Base-by-base conservation (phyloP, 768 basidiomycete genomes). In the Calocybe gangraenosa region DNA sequence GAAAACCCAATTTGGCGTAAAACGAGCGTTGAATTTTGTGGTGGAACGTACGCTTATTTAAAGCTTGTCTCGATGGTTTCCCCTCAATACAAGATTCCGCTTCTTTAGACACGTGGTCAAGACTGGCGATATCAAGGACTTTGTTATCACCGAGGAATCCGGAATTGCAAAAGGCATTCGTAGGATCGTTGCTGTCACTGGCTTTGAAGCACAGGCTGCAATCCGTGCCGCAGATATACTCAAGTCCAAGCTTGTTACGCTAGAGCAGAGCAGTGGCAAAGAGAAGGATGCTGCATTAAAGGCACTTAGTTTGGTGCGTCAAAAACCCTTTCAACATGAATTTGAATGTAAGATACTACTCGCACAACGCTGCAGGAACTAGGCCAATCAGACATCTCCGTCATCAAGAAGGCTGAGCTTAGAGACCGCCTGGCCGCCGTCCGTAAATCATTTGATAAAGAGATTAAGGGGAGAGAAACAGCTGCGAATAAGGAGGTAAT, bases 111-210 rank as follows among this genome's bases (percentile, higher is more conserved):
- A 99, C 61, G 96, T 99, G 44, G 78, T 81, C n/a, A 89, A 84
- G 67, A 99, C 96, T 0, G 92, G 94, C 14, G 92, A 94, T 56
- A 98, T 99, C 76, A 94, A 95, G 66, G 87, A 92, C 60, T 87
- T 99, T 62, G 84, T 94, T 21, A 87, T 99, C 50, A 85, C 79
- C 4, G 96, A 98, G 58, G 96, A 98, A 64, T 89, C 89, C 3
- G 94, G 94, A 25, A 98, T 98, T 56, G 96, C 96, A 6, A 98
- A 98, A 70, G 96, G 96, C 32, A 95, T 97, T 52, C 85, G 96
- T 40, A 82, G 96, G 30, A 84, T 99, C 47, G 84, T 88, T 39
- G 96, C 92, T 30, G 84, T 99, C 40, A 98, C 96, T 0, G 95
- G 95, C 14, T 80, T 92, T 51, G 93, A 98, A 62, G 96, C 96